Evolutionary conservation across 805 yeast species (phyloP).

Genomic region (Yamadazyma tumulicola): DNA sequence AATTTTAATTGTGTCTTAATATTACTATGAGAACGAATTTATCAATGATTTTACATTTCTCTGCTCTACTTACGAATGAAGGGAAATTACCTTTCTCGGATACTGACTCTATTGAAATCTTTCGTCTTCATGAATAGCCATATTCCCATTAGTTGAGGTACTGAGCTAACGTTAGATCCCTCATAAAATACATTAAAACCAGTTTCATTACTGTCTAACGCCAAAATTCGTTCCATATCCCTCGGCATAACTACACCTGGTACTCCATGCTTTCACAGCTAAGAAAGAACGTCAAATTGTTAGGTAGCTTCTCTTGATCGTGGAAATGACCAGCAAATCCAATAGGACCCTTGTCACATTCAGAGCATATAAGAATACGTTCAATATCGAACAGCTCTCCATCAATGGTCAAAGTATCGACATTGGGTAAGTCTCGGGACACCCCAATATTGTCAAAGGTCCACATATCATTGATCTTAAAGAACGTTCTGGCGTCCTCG

Average conservation of each 20-base stretch:
- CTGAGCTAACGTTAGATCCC: too few species aligned
- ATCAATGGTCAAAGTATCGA: constrained; percentile 17
- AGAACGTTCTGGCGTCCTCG: constrained; percentile 24
- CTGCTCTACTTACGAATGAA: too few species aligned
- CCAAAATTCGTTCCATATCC: too few species aligned
- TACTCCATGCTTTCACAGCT: constrained; percentile 46
- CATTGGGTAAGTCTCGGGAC: constrained; percentile 41
- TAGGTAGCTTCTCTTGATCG: constrained; percentile 25
- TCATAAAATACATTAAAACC: too few species aligned
- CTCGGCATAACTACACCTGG: constrained; percentile 1
- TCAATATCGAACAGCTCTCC: constrained; percentile 31
- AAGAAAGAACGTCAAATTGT: constrained; percentile 41
- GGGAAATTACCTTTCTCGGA: too few species aligned
- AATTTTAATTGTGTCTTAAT: constrained; percentile 16
- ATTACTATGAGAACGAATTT: neutral
- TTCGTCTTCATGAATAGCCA: too few species aligned
- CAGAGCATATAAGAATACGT: constrained; percentile 64
- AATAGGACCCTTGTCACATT: constrained; percentile 74
- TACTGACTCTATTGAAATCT: too few species aligned
- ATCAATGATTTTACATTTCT: too few species aligned
- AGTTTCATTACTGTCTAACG: too few species aligned
- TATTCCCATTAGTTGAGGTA: too few species aligned
- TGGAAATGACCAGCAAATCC: constrained; percentile 55
- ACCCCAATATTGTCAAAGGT: constrained; percentile 79
- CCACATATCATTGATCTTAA: constrained; percentile 60